Evolutionary conservation across 2,329 filamentous ascomycete species (phyloP), one percentile per base, ranked within the genome.

Genomic region (Celoporthe dispersa): DNA sequence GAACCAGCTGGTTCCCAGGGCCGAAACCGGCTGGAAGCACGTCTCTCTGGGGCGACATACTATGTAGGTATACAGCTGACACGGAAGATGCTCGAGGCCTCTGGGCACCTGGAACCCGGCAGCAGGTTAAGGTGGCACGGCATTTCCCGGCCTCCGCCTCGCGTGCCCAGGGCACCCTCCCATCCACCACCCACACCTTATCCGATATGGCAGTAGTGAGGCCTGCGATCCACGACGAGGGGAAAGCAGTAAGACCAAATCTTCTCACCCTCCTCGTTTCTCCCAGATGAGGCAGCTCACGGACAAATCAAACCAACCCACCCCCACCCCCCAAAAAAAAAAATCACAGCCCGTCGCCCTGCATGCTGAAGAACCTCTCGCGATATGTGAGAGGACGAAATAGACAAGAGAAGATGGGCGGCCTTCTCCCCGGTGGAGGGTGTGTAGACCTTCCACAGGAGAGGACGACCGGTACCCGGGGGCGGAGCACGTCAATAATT

Each of bases 401-500:
- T 19, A 22, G 19, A 44, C 7, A 44, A 44, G 19, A 22, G 6
- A 16, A 44, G 1, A 44, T n/a, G n/a, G n/a, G n/a, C n/a, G n/a
- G n/a, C n/a, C n/a, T n/a, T n/a, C n/a, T n/a, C 9, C 19, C 22
- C 22, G 41, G 44, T 48, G 22, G 19, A 48, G 19, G 44, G 22
- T 48, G 44, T 6, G 44, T 11, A n/a, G 44, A 22, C 22, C 44
- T n/a, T 48, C 16, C 22, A 48, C 11, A n/a, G 44, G 44, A 53
- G 44, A 53, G 63, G 63, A 11, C 63, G 44, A 16, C 28, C 63
- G 63, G 44, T 14, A 41, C 28, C 62, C 62, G 62, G 44, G n/a
- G 44, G 62, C 62, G 41, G 28, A 25, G 25, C 44, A 48, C 44
- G 44, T 48, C 44, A 48, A 22, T 48, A 8, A n/a, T n/a, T 1